Evolutionary conservation across 1,284 basidiomycete genomes (phyloP), one percentile per base, ranked within the genome.

Genomic region (Gomphus bonarii): DNA sequence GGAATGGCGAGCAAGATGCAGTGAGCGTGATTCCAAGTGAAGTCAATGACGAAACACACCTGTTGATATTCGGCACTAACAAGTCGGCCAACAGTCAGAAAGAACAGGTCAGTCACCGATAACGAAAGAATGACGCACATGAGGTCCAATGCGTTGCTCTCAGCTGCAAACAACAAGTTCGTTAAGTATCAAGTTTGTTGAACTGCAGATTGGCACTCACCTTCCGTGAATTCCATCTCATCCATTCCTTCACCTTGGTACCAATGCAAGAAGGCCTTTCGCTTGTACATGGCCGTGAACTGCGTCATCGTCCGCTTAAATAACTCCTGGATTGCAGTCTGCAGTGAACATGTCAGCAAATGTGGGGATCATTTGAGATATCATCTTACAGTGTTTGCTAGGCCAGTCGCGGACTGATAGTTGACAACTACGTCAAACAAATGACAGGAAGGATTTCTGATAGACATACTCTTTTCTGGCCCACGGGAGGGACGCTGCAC

Each of bases 221-320:
- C 73, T 68, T 95, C 92, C 1, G 88, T 83, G 71, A 97, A 95
- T 71, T 95, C 93, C 88, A 94, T 87, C 51, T 82, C 70, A 68
- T 92, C 90, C 92, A 93, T 93, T 55, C 92, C 92, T 69, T 94
- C 91, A 25, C 83, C 87, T 18, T 85, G 89, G 71, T 93, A 94
- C 88, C 91, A 94, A 69, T 95, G 91, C 59, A 93, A 72, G 77
- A 89, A 95, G 2, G 93, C 92, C 54, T 78, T 76, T 48, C 91
- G 80, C 68, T 86, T 88, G 73, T 82, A 94, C 87, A 93, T 91
- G 3, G 76, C 72, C 1, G 79, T 62, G 73, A 93, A 95, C 82
- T 94, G 68, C 42, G 75, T 70, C 58, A 88, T 76, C 50, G 78
- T 90, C 35, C 94, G 81, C 69, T 85, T 86, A 79, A 97, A 97